Base-by-base conservation (phyloP, 495 filamentous ascomycete species). In the Neurospora hispaniola region DNA sequence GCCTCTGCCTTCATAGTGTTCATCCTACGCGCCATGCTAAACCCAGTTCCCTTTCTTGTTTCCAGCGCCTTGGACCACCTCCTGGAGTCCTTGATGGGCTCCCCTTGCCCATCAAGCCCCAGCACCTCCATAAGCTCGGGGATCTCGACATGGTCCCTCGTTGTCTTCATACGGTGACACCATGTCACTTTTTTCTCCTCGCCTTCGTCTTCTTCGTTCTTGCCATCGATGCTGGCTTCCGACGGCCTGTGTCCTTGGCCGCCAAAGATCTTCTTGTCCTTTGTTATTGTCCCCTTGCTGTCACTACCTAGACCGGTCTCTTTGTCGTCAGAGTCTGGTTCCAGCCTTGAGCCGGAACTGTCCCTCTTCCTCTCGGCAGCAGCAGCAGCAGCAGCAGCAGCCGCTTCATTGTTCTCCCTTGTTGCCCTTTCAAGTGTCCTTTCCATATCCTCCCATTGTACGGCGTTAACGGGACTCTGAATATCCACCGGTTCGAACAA, bases 101-200 rank as follows among this genome's bases (percentile, higher is more conserved):
- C 70, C 7, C 79, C 83, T n/a, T 73, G 73, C 0, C 80, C 86
- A 73, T 89, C 85, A 35, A 92, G 72, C 3, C 89, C 90, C 40
- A 94, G 78, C 48, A 93, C 80, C 78, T 85, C 81, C 80, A 87
- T 84, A 48, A 94, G 72, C 71, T 89, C 87, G 2, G 84, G 78
- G 0, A 96, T 81, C 84, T 93, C 92, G 1, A 87, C 85, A 76
- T 97, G 94, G 76, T 94, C 92, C 48, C 93, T 79, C 38, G 92
- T 94, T 71, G 87, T 92, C 76, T 83, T 82, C 93, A 97, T 97
- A 4, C 94, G 86, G 81, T 94, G 91, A 76, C 91, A 94, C 93
- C 94, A 97, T 3, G 87, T 88, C 1, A 92, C 87, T 62, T 81
- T 78, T 78, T 89, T 90, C 54, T 87, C 86, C 75, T 86, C 74